Evolutionary conservation across 2,329 filamentous ascomycete species (phyloP).

Genomic region (Lecanicillium sp.): DNA sequence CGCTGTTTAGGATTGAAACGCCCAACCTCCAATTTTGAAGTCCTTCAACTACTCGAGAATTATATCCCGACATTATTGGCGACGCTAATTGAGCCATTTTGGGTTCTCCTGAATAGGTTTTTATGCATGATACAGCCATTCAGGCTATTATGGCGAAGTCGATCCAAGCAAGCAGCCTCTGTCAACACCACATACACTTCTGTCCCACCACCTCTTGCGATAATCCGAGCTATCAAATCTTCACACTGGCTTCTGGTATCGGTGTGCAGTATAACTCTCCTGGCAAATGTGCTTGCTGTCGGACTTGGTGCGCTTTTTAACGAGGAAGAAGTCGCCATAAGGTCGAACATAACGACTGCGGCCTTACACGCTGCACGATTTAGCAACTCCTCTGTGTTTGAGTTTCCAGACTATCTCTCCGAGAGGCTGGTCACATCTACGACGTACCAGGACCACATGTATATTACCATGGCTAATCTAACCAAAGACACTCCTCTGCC

Average conservation of each 20-base stretch:
- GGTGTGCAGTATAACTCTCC: conserved; percentile 39
- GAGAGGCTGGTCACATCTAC: not conserved
- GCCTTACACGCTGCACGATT: conserved; percentile 13
- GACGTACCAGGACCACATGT: conserved; percentile 18
- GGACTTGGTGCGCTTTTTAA: conserved; percentile 43
- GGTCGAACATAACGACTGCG: conserved; percentile 8
- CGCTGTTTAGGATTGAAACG: conserved; percentile 19
- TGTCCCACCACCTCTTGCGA: conserved; percentile 43
- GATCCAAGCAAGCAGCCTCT: conserved; percentile 23
- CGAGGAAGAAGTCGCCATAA: conserved; percentile 16
- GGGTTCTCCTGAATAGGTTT: conserved; percentile 45
- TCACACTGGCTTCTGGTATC: conserved; percentile 36
- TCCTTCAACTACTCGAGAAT: conserved; percentile 31
- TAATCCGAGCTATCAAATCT: conserved; percentile 35
- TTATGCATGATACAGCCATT: conserved; percentile 49
- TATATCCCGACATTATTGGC: conserved; percentile 48
- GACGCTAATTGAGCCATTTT: conserved; percentile 49
- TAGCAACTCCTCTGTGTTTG: conserved; percentile 12
- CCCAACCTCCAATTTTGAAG: conserved; percentile 22
- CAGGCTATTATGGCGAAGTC: conserved; percentile 32
- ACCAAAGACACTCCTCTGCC: conserved; percentile 34
- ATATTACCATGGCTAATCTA: conserved; percentile 36
- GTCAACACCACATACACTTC: conserved; percentile 42
- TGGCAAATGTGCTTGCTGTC: conserved; percentile 46
- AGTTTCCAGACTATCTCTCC: not conserved